Base-by-base conservation (phyloP, 768 basidiomycete genomes). In the Steccherinum ochraceum region DNA sequence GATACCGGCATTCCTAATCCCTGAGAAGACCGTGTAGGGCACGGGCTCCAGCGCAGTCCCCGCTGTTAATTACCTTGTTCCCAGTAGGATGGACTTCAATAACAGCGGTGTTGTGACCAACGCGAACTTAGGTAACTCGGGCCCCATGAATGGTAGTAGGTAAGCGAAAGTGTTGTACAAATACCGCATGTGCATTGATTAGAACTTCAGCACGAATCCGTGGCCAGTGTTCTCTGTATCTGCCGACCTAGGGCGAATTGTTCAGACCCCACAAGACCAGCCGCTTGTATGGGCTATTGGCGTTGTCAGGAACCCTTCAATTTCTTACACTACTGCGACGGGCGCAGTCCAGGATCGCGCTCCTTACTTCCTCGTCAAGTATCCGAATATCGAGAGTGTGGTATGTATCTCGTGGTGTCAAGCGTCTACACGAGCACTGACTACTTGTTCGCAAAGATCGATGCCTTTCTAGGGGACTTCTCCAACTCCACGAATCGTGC, bases 281-380 rank as follows among this genome's bases (percentile, higher is more conserved):
- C 60, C 67, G 0, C 49, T 62, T 11, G 59, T 63, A 2, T 67
- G 64, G 63, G 51, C 61, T 0, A 50, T 68, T 11, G 67, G 67
- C 7, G 59, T 58, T 43, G 52, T 60, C 2, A 51, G 63, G 10
- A 58, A 68, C 41, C 63, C 61, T 3, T 56, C 58, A 0, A 52
- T 64, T 44, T 42, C 50, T 27, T 67, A 61, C 26, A 58, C 52
- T 4, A 53, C 48, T 0, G 24, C 61, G 3, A 25, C 40, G 7
- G 56, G 58, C 7, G 26, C 23, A 4, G n/a, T 30, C 1, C 49
- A 64, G 26, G 27, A 48, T 7, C 55, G 61, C 4, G 50, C 51
- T 13, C 59, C 63, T 7, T 59, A 57, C 48, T 64, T 50, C 46
- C 30, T 25, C 11, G 47, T 55, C 5, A 40, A 49, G 12, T 56